These are phyloP conservation scores for Cordyceps militaris DNA, from an alignment of 2,329 filamentous ascomycete species.

Conservation along the genomic window DNA sequence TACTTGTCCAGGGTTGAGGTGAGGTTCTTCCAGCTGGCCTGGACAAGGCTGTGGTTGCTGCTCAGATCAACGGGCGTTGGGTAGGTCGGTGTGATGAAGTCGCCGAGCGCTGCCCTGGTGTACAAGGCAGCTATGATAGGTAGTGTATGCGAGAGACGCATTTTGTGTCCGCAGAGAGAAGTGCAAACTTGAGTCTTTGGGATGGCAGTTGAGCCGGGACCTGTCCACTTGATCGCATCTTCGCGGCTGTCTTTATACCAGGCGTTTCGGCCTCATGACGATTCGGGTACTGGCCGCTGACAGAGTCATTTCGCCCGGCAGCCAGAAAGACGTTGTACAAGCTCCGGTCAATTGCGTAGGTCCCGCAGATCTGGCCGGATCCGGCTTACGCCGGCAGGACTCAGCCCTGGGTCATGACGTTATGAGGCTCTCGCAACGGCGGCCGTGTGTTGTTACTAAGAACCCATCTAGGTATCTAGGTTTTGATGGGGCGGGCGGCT, in stretches of 20 bases:
- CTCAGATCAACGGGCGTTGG: slow-evolving; percentile 5
- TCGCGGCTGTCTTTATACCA: neutral
- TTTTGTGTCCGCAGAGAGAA: neutral
- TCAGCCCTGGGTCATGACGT: neutral
- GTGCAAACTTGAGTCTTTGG: too few species aligned
- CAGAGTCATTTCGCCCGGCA: neutral
- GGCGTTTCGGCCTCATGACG: neutral
- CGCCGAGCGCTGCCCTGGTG: neutral
- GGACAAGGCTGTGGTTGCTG: neutral
- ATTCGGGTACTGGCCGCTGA: neutral
- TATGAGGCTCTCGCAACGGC: neutral
- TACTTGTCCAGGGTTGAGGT: neutral
- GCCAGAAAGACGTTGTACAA: neutral
- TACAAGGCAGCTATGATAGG: neutral
- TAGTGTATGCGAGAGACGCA: neutral
- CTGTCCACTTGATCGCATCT: neutral
- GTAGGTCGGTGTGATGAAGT: slow-evolving; percentile 1
- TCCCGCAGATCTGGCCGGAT: neutral
- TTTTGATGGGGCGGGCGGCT: too few species aligned
- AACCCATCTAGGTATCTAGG: neutral
- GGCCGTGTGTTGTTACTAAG: neutral
- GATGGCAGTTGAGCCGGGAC: neutral
- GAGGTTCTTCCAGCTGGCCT: neutral
- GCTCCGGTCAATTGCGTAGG: neutral
- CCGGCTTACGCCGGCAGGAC: neutral